Percentiles rank a stretch among this genome's conserved stretches.
These are phyloP conservation scores for Lentinula lateritia DNA, from an alignment of 768 basidiomycete species.

Conservation along the genomic window DNA sequence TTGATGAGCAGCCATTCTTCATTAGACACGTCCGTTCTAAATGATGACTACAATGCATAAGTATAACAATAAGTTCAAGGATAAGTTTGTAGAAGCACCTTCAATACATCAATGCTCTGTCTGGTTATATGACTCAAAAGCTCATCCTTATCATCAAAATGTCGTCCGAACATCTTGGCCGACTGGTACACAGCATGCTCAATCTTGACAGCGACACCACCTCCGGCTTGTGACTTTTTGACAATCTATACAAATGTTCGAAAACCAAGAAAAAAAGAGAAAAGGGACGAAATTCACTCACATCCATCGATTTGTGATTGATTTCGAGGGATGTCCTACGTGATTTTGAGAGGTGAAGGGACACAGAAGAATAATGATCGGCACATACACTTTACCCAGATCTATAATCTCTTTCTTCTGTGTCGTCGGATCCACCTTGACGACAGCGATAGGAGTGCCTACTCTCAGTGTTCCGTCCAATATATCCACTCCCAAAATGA, in stretches of 20 bases:
- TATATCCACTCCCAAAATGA: conserved; percentile 95
- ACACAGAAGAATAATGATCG: neutral
- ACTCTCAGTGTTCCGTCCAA: conserved; percentile 86
- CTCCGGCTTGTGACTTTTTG: conserved; percentile 93
- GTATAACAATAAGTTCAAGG: neutral
- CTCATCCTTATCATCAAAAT: conserved; percentile 96
- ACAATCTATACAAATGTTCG: conserved; percentile 51
- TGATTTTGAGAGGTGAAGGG: conserved; percentile 8
- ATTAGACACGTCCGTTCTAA: conserved; percentile 82
- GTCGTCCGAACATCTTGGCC: conserved; percentile 92
- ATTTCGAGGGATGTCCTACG: conserved; percentile 91
- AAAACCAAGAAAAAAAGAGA: neutral
- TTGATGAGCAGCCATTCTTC: conserved; percentile 95
- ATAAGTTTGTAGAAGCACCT: conserved; percentile 41
- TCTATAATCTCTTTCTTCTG: conserved; percentile 88
- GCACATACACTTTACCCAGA: conserved; percentile 87
- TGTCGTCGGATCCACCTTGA: conserved; percentile 82
- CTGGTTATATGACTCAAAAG: conserved; percentile 86
- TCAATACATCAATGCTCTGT: conserved; percentile 92
- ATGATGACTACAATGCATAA: conserved; percentile 51
- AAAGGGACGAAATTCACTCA: conserved; percentile 39
- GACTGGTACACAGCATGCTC: conserved; percentile 96
- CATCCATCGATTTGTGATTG: conserved; percentile 87
- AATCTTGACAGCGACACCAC: conserved; percentile 96
- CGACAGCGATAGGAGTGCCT: conserved; percentile 93